Evolutionary conservation across 306 rosid species (phyloP), one percentile per base, ranked within the genome.

Genomic region (Phaseolus lunatus): DNA sequence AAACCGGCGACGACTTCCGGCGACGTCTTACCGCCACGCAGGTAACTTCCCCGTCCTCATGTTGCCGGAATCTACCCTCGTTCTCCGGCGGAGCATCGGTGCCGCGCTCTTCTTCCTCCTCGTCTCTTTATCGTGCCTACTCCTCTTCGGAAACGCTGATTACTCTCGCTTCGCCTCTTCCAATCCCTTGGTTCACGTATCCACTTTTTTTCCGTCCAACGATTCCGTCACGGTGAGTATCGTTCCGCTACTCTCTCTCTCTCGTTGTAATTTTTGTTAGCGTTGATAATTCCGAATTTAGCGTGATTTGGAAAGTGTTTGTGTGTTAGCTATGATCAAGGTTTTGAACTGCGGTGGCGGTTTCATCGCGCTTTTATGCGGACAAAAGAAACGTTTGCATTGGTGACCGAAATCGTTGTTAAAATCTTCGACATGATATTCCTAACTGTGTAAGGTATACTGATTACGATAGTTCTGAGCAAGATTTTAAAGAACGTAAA

Each of bases 91-190:
- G 13, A 52, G 47, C 29, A 53, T 82, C 35, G n/a, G 53, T 23
- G 61, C 81, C 18, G 75, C 76, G 1, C 85, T 90, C 52, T 44
- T 90, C 65, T 81, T 90, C 59, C 54, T 81, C 47, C 59, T 76
- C 29, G 75, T 87, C 22, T 90, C 84, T 37, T 80, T 90, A 79
- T 86, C 82, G 15, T 89, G 85, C 75, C 23, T 89, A 13, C 23
- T 89, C 50, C 67, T 92, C 67, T 61, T 87, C 39, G 27, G 80
- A 75, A 84, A 79, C 79, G 49, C 81, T 26, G 62, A 83, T n/a
- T 76, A 89, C 79, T 66, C 84, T 39, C 84, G 68, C 77, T 59
- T 85, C 68, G 64, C 86, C 47, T 71, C 81, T 39, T 48, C 89
- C 44, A 59, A 69, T 70, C 49, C 54, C 13, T 26, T 26, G 12